A percentile compares a stretch with the other conserved stretches of the same genome.
Evolutionary conservation across 2,329 filamentous ascomycete species (phyloP).

Genomic region (Blumeriella jaapii): DNA sequence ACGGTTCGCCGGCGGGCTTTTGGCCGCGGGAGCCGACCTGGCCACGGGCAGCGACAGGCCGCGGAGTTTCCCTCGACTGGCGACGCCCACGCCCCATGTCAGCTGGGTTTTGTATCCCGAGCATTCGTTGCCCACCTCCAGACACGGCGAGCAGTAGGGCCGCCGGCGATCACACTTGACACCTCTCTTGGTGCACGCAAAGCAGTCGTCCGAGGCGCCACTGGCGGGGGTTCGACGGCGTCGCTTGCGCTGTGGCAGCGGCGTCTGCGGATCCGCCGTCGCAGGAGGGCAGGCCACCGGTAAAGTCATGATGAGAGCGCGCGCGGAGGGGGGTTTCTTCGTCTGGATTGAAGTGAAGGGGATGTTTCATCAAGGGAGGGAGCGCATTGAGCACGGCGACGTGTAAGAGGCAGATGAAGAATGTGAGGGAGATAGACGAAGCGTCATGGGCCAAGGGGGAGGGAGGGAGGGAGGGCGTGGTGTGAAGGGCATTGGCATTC

Average conservation of each 20-base stretch:
- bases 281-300: constrained; percentile 26
- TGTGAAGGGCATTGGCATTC: neutral
- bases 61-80: constrained; percentile 86
- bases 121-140: constrained; percentile 85
- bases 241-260: constrained; percentile 41
- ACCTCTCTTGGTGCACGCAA: constrained; percentile 75
- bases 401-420: constrained; percentile 8
- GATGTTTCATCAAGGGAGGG: constrained; percentile 6
- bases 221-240: constrained; percentile 80
- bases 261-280: constrained; percentile 16
- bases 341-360: constrained; percentile 4
- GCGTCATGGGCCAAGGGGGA: constrained; percentile 9
- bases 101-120: constrained; percentile 93
- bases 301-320: constrained; percentile 23
- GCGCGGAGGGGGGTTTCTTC: neutral
- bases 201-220: constrained; percentile 89
- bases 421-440: constrained; percentile 1
- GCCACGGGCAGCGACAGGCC: constrained; percentile 68
- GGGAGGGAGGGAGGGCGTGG: neutral
- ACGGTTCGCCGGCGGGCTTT: constrained; percentile 23
- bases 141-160: constrained; percentile 90
- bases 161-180: constrained; percentile 81
- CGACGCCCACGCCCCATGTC: constrained; percentile 93
- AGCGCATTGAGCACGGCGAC: constrained; percentile 14
- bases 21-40: constrained; percentile 40